Percentiles rank a stretch among this genome's conserved stretches.
Evolutionary conservation across 768 basidiomycete species (phyloP).

Genomic region (Lactarius indigo): DNA sequence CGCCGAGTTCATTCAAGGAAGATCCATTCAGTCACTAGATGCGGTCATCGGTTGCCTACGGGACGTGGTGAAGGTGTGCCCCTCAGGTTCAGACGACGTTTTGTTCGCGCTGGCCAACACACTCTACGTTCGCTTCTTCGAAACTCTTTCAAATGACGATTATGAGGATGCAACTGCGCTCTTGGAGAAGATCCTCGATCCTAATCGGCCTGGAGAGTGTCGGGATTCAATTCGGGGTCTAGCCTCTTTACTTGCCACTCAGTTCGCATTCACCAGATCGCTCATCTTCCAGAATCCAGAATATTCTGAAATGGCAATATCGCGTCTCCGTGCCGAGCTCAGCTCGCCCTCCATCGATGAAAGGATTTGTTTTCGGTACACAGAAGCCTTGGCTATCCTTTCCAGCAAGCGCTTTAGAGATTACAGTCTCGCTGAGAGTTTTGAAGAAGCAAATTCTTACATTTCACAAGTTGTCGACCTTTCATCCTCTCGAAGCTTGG

Average conservation of each 20-base stretch:
- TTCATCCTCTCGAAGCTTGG: not conserved
- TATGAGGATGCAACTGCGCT: conserved; percentile 4
- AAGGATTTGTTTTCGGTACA: not conserved
- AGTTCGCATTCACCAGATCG: not conserved
- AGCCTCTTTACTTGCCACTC: not conserved
- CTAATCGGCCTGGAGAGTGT: not conserved
- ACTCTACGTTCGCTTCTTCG: not conserved
- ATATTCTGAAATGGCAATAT: conserved; percentile 1
- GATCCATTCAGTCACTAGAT: not conserved
- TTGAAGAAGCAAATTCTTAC: not conserved
- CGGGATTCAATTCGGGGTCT: not conserved
- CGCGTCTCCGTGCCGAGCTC: not conserved
- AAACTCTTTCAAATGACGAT: conserved; percentile 1
- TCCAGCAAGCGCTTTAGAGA: not conserved
- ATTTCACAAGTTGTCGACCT: not conserved
- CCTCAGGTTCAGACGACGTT: not conserved
- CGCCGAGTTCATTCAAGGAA: not conserved
- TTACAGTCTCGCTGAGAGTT: not conserved
- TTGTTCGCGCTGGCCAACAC: not conserved
- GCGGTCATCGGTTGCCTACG: not conserved
- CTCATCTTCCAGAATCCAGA: not conserved
- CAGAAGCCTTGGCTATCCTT: not conserved
- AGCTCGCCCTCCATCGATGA: not conserved
- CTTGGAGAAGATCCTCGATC: not conserved
- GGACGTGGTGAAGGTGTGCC: not conserved